Base-by-base conservation (phyloP, 768 basidiomycete species). In the Vararia minispora region DNA sequence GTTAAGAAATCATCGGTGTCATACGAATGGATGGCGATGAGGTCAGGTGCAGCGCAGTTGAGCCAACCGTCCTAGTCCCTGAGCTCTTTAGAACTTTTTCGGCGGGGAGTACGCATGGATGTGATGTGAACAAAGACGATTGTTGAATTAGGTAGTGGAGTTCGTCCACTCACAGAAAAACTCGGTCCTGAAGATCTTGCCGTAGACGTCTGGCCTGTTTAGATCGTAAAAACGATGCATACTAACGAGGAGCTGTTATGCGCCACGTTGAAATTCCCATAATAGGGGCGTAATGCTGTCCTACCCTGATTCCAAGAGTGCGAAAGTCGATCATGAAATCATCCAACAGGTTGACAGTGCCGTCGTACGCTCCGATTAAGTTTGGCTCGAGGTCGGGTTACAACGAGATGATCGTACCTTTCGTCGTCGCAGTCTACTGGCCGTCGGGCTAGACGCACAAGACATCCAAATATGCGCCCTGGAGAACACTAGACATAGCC, bases 311-410 rank as follows among this genome's bases (percentile, higher is more conserved):
- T 38, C 61, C 61, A 33, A 57, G 52, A 2, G 46, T 42, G 22
- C 62, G 47, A 0, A 62, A 58, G 16, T 59, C 59, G 28, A 63
- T 43, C 62, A 65, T 65, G 35, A 65, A 50, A 22, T 58, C 58
- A 46, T 65, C 62, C 14, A 64, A 51, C 12, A 49, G 50, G 28
- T 62, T 47, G 11, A 65, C 53, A 1, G 58, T 58, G 39, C 58
- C 57, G 43, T 64, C 45, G 46, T 63, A 65, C 39, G 49, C 58
- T 27, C 55, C 58, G 21, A 61, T 54, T 5, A 46, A 46, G 18
- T 42, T 55, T 8, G 59, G 55, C 43, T 64, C 62, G 13, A 64
- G 51, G 40, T 59, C 59, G 1, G 49, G 52, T 34, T 58, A 59
- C 3, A 48, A 32, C 31, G 44, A 46, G 38, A 58, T 51, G 35